phyloP scores from a whole-genome alignment of 306 rosid species.

The Pterocarpus santalinus region DNA sequence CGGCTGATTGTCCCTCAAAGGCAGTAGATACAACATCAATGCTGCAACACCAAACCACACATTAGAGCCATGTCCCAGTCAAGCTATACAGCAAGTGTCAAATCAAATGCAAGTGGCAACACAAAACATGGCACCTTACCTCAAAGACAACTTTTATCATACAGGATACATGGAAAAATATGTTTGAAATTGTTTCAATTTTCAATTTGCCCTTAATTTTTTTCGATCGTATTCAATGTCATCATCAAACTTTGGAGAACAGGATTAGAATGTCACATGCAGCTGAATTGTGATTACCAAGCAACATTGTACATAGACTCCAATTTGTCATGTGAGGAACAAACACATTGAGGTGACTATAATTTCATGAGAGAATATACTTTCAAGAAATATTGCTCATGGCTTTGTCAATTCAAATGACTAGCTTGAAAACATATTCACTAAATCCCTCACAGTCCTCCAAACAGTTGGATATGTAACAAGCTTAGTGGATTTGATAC shows the following conservation, averaged over 20 bases:
- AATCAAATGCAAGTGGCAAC: conserved; percentile 33
- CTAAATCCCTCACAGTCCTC: background rate
- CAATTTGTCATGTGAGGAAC: conserved; percentile 21
- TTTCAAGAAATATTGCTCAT: conserved; percentile 1
- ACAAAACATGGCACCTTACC: conserved; percentile 31
- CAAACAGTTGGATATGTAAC: background rate
- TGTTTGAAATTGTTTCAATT: conserved; percentile 2
- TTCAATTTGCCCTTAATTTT: background rate
- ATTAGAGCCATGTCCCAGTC: conserved; percentile 32
- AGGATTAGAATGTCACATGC: background rate
- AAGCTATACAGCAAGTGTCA: conserved; percentile 6
- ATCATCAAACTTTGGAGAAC: conserved; percentile 27
- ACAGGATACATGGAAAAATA: background rate
- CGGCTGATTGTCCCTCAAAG: conserved; percentile 93
- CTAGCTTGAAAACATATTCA: conserved; percentile 27
- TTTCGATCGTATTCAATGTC: conserved; percentile 9
- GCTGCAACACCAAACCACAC: conserved; percentile 54
- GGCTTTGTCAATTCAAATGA: conserved; percentile 29
- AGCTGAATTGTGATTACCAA: conserved; percentile 11
- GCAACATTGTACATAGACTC: conserved; percentile 8
- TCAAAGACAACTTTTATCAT: background rate
- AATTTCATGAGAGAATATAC: background rate
- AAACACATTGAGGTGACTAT: conserved; percentile 23
- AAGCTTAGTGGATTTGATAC: background rate
- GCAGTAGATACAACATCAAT: conserved; percentile 79